Base-by-base conservation (phyloP, 1,139 yeast genomes). In the Yamadazyma dendronema region DNA sequence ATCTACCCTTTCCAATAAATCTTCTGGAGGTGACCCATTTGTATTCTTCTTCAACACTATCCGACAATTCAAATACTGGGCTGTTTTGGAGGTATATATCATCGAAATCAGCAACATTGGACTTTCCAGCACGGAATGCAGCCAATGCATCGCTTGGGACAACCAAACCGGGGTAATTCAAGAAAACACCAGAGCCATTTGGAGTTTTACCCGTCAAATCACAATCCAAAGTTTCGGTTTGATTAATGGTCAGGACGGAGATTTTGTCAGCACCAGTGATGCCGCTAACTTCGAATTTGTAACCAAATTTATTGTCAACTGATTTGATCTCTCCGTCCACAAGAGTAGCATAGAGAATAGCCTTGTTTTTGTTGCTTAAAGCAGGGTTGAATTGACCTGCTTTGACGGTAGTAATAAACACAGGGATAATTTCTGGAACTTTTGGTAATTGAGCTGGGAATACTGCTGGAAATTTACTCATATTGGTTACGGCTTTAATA, bases 1-100 rank as follows among this genome's bases (percentile, higher is more conserved):
- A 77, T 44, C 81, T 65, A 28, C 84, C 83, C 52, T 68, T 73
- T 27, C 81, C 83, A 28, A 74, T 31, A 35, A 77, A 61, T 41
- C 64, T 71, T 47, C 69, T 68, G 33, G 57, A 53, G 30, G 59
- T 46, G 12, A 69, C 67, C 84, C 84, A 78, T 37, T 60, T 50
- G 54, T 65, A 72, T 48, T 67, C 68, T 8, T 57, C 64, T 34
- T 62, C 72, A 28, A 62, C 65, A 8, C 52, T 50, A 17, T 59
- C 65, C 44, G 67, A 76, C 28, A 76, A 50, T 33, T 47, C 46
- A 43, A 75, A 60, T n/a, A 44, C 50, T 23, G 81, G 79, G 50
- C 62, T 70, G 47, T 61, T 61, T 14, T 77, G 67, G 37, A 76
- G 62, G 42, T 74, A 74, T 12, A 72, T 65, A 23, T 77, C 77